Evolutionary conservation across 2,329 filamentous ascomycete genomes (phyloP), one percentile per base, ranked within the genome.

Genomic region (Colletotrichum sp.): DNA sequence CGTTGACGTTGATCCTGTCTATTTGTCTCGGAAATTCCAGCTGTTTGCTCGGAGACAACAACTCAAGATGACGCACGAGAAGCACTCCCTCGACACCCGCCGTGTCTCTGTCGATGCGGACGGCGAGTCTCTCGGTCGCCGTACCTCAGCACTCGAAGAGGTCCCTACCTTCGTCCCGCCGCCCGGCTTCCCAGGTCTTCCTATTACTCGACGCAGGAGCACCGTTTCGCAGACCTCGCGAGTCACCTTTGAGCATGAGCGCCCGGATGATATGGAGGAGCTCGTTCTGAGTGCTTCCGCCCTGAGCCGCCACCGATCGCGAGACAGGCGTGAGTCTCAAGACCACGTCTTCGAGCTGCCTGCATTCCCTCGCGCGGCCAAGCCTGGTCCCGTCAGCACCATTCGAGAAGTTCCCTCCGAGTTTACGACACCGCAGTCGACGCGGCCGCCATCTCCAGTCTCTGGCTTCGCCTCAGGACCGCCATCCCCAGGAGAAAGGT

Each of bases 361-460:
- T 9, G 28, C 60, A 4, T 72, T 75, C 39, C 72, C 72, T 7
- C 69, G 69, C 21, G 61, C 72, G 12, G 68, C 61, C 2, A 75
- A 75, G 8, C 68, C 68, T 5, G 72, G 72, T 7, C 72, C 72
- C 24, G 72, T 75, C 4, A 72, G 72, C 61, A 75, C 72, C 1
- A 75, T 75, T n/a, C 67, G 72, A 6, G 72, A 75, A 16, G 60
- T 75, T 3, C 68, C 72, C 15, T 75, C 72, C 10, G 68, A 63
- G 36, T 63, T 55, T 12, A 75, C 60, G 5, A 75, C 68, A 10
- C 72, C 72, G n/a, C 72, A 75, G 28, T 75, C 72, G 13, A 75
- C 72, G 8, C 68, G 72, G 12, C 72, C 72, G 3, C 72, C 72
- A 4, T 75, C 72, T 12, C 72, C 72, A 2, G 68, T 67, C 7